phyloP scores from a whole-genome alignment of 1,139 yeast genomes.

The Debaryomyces fabryi region DNA sequence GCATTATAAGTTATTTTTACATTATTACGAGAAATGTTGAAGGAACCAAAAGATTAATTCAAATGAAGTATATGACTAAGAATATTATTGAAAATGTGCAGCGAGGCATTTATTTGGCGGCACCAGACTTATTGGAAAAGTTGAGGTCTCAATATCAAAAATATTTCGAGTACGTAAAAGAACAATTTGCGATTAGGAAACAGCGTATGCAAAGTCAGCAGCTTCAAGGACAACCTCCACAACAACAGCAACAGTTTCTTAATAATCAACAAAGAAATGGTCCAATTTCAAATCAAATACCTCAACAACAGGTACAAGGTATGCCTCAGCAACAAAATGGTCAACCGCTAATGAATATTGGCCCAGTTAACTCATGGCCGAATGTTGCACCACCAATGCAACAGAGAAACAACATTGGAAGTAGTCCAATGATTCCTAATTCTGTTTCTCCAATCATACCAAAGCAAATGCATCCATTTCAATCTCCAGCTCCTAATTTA shows the following conservation, averaged over 20 bases:
- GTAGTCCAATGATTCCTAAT: constrained; percentile 30
- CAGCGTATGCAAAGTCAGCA: constrained; percentile 34
- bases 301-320: constrained; percentile 18
- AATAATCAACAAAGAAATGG: constrained; percentile 12
- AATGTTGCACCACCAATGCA: constrained; percentile 20
- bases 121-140: constrained; percentile 69
- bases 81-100: constrained; percentile 71
- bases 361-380: constrained; percentile 26
- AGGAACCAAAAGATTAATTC: constrained; percentile 75
- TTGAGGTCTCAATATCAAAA: constrained; percentile 72
- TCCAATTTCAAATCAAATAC: constrained; percentile 13
- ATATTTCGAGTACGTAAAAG: constrained; percentile 72
- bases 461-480: constrained; percentile 18
- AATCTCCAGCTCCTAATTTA: constrained; percentile 15
- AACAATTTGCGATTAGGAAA: constrained; percentile 40
- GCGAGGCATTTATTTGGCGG: constrained; percentile 64
- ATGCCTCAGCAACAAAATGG: constrained; percentile 7
- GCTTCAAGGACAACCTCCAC: constrained; percentile 12
- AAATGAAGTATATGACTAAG: constrained; percentile 77
- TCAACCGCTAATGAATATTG: constrained; percentile 18
- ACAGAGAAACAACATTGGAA: constrained; percentile 16
- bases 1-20: constrained; percentile 75
- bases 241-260: constrained; percentile 16
- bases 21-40: constrained; percentile 72
- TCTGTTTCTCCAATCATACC: constrained; percentile 23